Evolutionary conservation across 2,329 filamentous ascomycete species (phyloP), one percentile per base, ranked within the genome.

Genomic region (Paecilomyces sp.): DNA sequence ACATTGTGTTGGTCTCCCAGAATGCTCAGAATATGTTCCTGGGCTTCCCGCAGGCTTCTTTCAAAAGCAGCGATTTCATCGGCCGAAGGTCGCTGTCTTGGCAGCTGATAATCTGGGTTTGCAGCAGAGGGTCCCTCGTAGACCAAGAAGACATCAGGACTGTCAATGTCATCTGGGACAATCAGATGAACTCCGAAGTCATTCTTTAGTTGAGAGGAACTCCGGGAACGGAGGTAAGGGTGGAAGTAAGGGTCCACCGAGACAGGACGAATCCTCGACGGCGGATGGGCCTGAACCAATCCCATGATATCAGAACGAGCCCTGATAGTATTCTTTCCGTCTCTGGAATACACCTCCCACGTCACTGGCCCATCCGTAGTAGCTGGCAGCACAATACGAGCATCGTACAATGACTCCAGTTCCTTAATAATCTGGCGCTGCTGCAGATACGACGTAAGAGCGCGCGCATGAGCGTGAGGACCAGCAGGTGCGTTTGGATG

Each of bases 341-440:
- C 90, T 41, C 89, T 85, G 6, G 91, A 90, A 76, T 92, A 96
- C 58, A 97, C 84, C 72, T 96, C 88, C 91, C 92, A 96, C 0
- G 88, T 87, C 53, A 89, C 85, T 11, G 86, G 86, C 36, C 87
- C 87, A 53, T 90, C 86, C 12, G 65, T 64, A 56, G 84, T 81
- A 2, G 85, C 83, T 0, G 91, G 90, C 1, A 92, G 87, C 67
- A 93, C 90, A 72, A 97, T 95, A 73, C 91, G 90, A n/a, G 92
- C 88, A 69, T 89, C 85, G 75, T 96, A 90, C 55, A 85, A 77
- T 61, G 84, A 85, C 79, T 97, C 92, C 13, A 99, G 82, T 57
- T 91, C 86, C 66, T 90, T 85, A 67, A 97, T 88, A 66, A 93
- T 90, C 67, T 87, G 85, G 54, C 90, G 88, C 68, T 94, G 86